Conservation (phyloP, 2,329 filamentous ascomycete species). For the Penicillium freii region DNA sequence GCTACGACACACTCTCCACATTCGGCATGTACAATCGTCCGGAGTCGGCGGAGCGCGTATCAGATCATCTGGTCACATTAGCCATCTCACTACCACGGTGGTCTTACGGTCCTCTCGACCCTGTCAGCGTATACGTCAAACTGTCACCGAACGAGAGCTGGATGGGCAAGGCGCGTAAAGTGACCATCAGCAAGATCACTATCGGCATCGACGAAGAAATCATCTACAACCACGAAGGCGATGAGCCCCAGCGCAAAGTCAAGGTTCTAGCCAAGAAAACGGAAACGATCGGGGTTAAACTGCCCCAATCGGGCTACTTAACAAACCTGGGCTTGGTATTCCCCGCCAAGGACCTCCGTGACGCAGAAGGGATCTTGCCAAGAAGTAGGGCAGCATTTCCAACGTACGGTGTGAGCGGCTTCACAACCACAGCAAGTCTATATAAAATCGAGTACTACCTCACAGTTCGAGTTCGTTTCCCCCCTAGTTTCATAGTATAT, state of each 20-base stretch:
- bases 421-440: conserved; percentile 87
- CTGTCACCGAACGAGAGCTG: conserved; percentile 88
- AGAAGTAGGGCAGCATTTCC: conserved; percentile 84
- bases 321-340: conserved; percentile 91
- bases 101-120: conserved; percentile 94
- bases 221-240: conserved; percentile 96
- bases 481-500: conserved; percentile 12
- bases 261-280: conserved; percentile 83
- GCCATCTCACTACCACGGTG: conserved; percentile 90
- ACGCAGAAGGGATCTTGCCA: conserved; percentile 82
- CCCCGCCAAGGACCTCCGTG: conserved; percentile 82
- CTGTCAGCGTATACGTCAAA: conserved; percentile 94
- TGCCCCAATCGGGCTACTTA: conserved; percentile 88
- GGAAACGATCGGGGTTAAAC: conserved; percentile 74
- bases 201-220: conserved; percentile 95
- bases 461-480: conserved; percentile 73
- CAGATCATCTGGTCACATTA: conserved; percentile 86
- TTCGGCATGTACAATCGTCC: conserved; percentile 99
- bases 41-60: conserved; percentile 78
- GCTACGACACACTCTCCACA: conserved; percentile 95
- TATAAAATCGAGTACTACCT: conserved; percentile 99
- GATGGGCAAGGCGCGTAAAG: conserved; percentile 83
- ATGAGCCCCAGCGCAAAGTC: conserved; percentile 86
- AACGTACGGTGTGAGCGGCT: conserved; percentile 81
- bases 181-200: conserved; percentile 91